Evolutionary conservation across 2,329 filamentous ascomycete species (phyloP), one percentile per base, ranked within the genome.

Genomic region (Kalmusia sp.): DNA sequence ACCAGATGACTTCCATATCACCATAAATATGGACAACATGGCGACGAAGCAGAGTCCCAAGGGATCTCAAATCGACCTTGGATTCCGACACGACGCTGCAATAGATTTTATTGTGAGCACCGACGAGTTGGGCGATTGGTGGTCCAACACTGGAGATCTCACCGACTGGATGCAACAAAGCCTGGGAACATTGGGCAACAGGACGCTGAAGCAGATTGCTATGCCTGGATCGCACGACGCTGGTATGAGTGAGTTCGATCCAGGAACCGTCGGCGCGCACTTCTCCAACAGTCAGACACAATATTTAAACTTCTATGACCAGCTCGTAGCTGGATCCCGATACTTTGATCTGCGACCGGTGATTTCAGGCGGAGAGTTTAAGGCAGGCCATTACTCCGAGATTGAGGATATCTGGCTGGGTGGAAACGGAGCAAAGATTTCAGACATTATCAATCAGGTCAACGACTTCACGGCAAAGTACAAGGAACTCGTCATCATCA

Each of bases 191-290:
- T 57, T 78, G 4, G 72, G 70, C 3, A 72, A 73, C 39, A 73
- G 80, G 9, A 74, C 72, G 1, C 62, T 82, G 0, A 76, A 76
- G 46, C 74, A 81, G 25, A 70, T 82, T 15, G 72, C 77, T 43
- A 77, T 83, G 71, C 80, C 80, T 0, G 80, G 79, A 7, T 75
- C 77, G 3, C 79, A 83, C 54, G 78, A 82, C 52, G 71, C 79
- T 0, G 80, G 79, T n/a, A 82, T 83, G 79, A 76, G 71, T 21
- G 69, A 55, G 1, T 78, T 79, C 54, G 75, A 65, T 12, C 60
- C 64, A 1, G 68, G 71, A 12, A 77, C 78, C 4, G 67, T 72
- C 30, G 67, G 77, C 9, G 78, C 75, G 3, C 65, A 65, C 15
- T 63, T 66, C n/a, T 55, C 64, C 9, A 81, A 81, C 51, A 80